Conservation (phyloP, 257 asterid genomes). For the Parsonsia alboflavescens region DNA sequence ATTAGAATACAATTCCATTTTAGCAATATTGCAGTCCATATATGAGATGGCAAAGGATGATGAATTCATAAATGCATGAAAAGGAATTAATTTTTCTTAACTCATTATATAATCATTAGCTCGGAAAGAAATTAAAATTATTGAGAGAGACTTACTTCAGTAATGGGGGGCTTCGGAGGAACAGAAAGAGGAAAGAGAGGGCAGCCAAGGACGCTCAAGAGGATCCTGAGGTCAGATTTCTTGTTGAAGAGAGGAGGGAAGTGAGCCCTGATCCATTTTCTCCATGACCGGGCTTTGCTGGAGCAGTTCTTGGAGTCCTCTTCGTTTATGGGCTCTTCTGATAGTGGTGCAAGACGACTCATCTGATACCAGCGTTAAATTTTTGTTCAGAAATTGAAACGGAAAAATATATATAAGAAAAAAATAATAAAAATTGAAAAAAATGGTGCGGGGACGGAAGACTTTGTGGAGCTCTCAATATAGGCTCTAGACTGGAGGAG, state of each 20-base stretch:
- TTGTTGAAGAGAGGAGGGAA: slow-evolving; percentile 52
- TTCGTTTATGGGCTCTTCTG: slow-evolving; percentile 62
- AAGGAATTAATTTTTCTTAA: too few relatives aligned
- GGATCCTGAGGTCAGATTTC: slow-evolving; percentile 66
- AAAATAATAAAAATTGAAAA: background rate
- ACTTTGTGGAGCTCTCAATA: background rate
- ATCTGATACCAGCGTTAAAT: too few relatives aligned
- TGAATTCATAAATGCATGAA: too few relatives aligned
- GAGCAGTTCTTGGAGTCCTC: slow-evolving; percentile 32
- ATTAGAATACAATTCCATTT: too few relatives aligned
- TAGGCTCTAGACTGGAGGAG: background rate
- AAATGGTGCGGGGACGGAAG: background rate
- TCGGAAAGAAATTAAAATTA: background rate
- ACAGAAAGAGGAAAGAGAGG: slow-evolving; percentile 67
- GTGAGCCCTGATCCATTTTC: slow-evolving; percentile 52
- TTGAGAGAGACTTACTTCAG: slow-evolving; percentile 39
- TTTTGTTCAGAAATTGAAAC: background rate
- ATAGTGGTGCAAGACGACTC: slow-evolving; percentile 68
- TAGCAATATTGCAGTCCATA: too few relatives aligned
- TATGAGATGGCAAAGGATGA: too few relatives aligned
- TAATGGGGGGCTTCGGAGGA: slow-evolving; percentile 30
- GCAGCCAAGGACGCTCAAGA: slow-evolving; percentile 69
- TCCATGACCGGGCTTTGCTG: slow-evolving; percentile 46
- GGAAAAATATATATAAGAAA: background rate
- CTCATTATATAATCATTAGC: too few relatives aligned